These are phyloP conservation scores for Ophioceras dolichostomum DNA, from an alignment of 2,329 filamentous ascomycete species.

Conservation along the genomic window DNA sequence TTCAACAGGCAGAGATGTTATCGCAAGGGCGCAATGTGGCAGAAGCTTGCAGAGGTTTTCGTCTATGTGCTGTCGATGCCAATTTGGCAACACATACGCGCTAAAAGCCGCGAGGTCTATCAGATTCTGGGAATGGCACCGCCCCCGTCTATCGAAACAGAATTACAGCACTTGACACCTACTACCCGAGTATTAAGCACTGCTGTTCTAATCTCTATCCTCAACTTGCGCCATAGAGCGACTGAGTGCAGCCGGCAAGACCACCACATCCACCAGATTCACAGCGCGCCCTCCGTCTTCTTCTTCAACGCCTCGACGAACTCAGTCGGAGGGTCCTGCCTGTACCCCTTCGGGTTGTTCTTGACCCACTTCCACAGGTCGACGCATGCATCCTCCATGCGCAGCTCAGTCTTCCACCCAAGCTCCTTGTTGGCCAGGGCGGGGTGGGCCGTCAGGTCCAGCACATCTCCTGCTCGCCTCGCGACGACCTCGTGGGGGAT, in stretches of 20 bases:
- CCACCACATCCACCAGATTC: neutral
- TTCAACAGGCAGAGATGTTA: too few relatives aligned
- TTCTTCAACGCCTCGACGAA: conserved; percentile 55
- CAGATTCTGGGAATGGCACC: too few relatives aligned
- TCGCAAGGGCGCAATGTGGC: too few relatives aligned
- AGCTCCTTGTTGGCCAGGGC: conserved; percentile 79
- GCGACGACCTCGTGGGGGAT: conserved; percentile 78
- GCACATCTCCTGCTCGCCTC: conserved; percentile 76
- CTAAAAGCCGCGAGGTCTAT: too few relatives aligned
- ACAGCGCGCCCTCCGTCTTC: conserved; percentile 8
- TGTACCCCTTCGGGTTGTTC: conserved; percentile 93
- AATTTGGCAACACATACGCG: too few relatives aligned
- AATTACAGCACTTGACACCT: too few relatives aligned
- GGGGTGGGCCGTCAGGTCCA: conserved; percentile 90
- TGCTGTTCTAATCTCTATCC: too few relatives aligned
- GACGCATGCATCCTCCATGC: conserved; percentile 83
- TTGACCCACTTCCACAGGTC: conserved; percentile 95
- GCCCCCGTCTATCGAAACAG: too few relatives aligned
- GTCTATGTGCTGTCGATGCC: too few relatives aligned
- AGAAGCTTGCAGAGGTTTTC: too few relatives aligned
- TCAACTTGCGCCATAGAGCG: too few relatives aligned
- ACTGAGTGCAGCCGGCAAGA: neutral
- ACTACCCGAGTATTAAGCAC: too few relatives aligned
- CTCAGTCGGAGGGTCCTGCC: conserved; percentile 77
- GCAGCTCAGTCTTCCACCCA: conserved; percentile 81